Evolutionary conservation across 805 yeast genomes (phyloP).

Genomic region (Candida koratica): DNA sequence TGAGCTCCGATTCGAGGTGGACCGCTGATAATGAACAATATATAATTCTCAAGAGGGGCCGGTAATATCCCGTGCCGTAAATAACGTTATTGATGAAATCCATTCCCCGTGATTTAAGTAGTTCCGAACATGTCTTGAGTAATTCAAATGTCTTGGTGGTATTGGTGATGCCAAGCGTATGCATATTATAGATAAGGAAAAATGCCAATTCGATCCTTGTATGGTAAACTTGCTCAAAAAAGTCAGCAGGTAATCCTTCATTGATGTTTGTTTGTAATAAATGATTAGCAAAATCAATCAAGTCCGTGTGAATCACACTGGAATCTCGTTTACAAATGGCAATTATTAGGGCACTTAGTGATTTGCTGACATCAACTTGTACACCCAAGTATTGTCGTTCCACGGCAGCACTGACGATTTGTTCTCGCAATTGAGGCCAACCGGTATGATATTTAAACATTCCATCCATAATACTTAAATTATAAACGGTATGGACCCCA

Average conservation of each 20-base stretch:
- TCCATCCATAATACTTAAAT: constrained; percentile 59
- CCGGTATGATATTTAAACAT: constrained; percentile 44
- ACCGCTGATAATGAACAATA: constrained; percentile 46
- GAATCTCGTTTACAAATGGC: constrained; percentile 52
- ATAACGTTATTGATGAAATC: constrained; percentile 44
- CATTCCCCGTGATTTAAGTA: constrained; percentile 49
- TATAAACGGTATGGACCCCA: constrained; percentile 54
- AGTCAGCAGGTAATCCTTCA: constrained; percentile 48
- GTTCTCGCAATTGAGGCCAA: constrained; percentile 43
- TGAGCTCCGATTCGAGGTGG: constrained; percentile 33
- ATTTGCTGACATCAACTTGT: constrained; percentile 65
- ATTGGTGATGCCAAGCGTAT: constrained; percentile 25
- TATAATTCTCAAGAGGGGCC: constrained; percentile 59
- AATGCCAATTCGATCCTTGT: constrained; percentile 68
- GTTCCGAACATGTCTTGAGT: constrained; percentile 39
- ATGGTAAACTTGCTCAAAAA: constrained; percentile 49
- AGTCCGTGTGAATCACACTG: constrained; percentile 23
- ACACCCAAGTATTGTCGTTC: constrained; percentile 61
- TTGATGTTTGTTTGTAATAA: constrained; percentile 50
- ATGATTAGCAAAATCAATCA: constrained; percentile 35
- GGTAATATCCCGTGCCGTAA: constrained; percentile 41
- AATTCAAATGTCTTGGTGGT: constrained; percentile 39
- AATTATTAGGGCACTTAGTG: constrained; percentile 75
- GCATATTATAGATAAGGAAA: constrained; percentile 43
- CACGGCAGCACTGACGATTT: constrained; percentile 54